A percentile compares a stretch with the other conserved stretches of the same genome.
phyloP scores from a whole-genome alignment of 176 grass and related monocot species.

The Poa annua region DNA sequence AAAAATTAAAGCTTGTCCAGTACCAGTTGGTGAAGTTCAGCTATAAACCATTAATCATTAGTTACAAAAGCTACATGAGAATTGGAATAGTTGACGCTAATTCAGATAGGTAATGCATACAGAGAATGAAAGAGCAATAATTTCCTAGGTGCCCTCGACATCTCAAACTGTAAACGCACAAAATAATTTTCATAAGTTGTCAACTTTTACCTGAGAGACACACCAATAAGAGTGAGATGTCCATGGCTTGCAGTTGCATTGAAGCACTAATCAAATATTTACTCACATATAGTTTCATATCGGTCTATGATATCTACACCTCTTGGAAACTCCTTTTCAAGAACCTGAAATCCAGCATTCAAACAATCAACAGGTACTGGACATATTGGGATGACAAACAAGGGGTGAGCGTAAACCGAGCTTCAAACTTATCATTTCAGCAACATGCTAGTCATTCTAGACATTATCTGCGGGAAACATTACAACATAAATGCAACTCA shows the following conservation, averaged over 20 bases:
- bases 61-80: slow-evolving; percentile 6
- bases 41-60: slow-evolving; percentile 18
- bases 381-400: slow-evolving; percentile 19
- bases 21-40: background rate
- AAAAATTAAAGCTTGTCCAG: too few relatives aligned
- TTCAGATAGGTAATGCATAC: background rate
- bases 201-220: slow-evolving; percentile 72
- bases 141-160: slow-evolving; percentile 10
- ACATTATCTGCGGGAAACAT: background rate
- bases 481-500: slow-evolving; percentile 27
- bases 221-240: slow-evolving; percentile 81
- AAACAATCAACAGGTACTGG: slow-evolving; percentile 24
- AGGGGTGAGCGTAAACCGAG: background rate
- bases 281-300: slow-evolving; percentile 88
- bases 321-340: slow-evolving; percentile 77
- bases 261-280: slow-evolving; percentile 78
- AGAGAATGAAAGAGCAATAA: background rate
- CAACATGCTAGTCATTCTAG: background rate
- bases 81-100: background rate
- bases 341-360: slow-evolving; percentile 48
- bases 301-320: slow-evolving; percentile 68
- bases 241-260: slow-evolving; percentile 37
- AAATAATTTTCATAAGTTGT: background rate
- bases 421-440: slow-evolving; percentile 21
- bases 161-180: background rate